A percentile compares a stretch with the other conserved stretches of the same genome.
Evolutionary conservation across 1,284 basidiomycete genomes (phyloP).

Genomic region (Sanghuangporus weigelae): DNA sequence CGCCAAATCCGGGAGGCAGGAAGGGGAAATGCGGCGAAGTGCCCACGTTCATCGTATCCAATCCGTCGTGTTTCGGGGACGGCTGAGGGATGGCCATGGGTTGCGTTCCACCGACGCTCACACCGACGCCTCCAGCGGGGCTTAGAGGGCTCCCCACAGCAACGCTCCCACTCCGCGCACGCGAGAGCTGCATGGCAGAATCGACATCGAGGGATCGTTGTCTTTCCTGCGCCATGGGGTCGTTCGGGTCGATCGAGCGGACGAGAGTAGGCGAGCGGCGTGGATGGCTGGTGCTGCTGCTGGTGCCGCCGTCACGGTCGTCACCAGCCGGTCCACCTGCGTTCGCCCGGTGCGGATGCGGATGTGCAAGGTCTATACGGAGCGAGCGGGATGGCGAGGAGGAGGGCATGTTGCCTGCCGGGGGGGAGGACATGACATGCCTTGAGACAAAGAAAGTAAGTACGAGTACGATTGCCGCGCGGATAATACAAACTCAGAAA

Average conservation of each 20-base stretch:
- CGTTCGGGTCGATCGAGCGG: constrained; percentile 59
- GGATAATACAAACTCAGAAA: neutral
- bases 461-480: neutral
- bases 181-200: constrained; percentile 77
- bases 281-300: constrained; percentile 32
- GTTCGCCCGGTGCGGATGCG: constrained; percentile 26
- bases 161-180: constrained; percentile 65
- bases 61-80: neutral
- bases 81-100: neutral
- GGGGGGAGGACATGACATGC: constrained; percentile 2
- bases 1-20: neutral
- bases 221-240: constrained; percentile 66
- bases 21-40: constrained; percentile 5
- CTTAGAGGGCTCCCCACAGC: neutral
- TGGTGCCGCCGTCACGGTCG: constrained; percentile 29
- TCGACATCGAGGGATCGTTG: constrained; percentile 84
- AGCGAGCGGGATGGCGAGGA: constrained; percentile 13
- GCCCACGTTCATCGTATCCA: neutral
- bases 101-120: neutral
- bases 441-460: neutral
- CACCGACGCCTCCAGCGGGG: neutral
- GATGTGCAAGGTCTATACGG: constrained; percentile 29
- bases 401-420: constrained; percentile 4
- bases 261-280: constrained; percentile 60
- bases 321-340: constrained; percentile 25